Evolutionary conservation across 2,329 filamentous ascomycete genomes (phyloP).

Genomic region (Bipolaris oryzae): DNA sequence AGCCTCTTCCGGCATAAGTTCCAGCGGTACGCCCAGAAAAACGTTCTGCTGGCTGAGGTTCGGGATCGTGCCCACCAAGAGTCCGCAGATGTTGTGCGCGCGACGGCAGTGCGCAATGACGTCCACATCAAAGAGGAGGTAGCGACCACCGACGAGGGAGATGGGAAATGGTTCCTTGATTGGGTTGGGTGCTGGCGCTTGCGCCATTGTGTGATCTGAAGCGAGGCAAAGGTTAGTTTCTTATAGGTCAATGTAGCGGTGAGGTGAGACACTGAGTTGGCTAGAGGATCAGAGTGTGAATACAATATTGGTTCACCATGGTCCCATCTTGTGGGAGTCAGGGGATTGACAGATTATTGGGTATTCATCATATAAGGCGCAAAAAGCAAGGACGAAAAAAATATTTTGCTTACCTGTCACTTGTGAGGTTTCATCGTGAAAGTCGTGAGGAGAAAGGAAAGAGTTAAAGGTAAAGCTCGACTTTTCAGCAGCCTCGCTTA

Average conservation of each 20-base stretch:
- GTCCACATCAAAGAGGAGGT: slow-evolving; percentile 87
- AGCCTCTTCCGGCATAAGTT: slow-evolving; percentile 91
- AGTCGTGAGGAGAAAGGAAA: slow-evolving; percentile 20
- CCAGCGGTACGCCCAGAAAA: slow-evolving; percentile 85
- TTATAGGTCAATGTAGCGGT: slow-evolving; percentile 13
- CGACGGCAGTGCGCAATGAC: slow-evolving; percentile 78
- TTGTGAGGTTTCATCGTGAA: slow-evolving; percentile 46
- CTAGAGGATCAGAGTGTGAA: slow-evolving; percentile 51
- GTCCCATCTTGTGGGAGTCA: slow-evolving; percentile 61
- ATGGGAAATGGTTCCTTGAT: slow-evolving; percentile 72
- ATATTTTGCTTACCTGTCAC: slow-evolving; percentile 39
- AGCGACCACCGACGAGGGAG: slow-evolving; percentile 77
- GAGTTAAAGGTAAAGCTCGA: slow-evolving; percentile 17
- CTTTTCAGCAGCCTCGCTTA: slow-evolving; percentile 31
- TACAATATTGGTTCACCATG: slow-evolving; percentile 56
- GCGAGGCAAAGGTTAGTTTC: slow-evolving; percentile 28
- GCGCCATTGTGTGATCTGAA: slow-evolving; percentile 38
- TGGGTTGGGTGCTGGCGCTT: slow-evolving; percentile 33
- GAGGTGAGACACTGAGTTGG: slow-evolving; percentile 18
- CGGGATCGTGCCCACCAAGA: slow-evolving; percentile 84
- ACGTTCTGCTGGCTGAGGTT: slow-evolving; percentile 95
- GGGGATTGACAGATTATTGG: slow-evolving; percentile 83
- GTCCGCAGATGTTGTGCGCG: slow-evolving; percentile 81
- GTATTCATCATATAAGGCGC: slow-evolving; percentile 63
- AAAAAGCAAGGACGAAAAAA: neutral